Base-by-base conservation (phyloP, 2,329 filamentous ascomycete species). In the Didymella glomerata region DNA sequence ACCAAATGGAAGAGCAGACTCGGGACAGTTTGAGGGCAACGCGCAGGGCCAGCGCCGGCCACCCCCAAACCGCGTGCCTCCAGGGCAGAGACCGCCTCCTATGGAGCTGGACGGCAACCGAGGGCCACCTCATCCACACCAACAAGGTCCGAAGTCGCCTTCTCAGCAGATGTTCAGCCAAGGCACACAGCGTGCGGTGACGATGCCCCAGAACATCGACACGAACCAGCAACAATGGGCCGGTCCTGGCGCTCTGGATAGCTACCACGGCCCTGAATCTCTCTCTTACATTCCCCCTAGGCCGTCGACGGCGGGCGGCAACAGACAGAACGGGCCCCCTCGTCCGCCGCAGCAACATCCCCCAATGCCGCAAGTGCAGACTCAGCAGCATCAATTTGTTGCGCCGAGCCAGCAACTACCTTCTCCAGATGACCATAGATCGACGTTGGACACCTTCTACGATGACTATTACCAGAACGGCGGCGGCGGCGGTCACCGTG, bases 361-460 rank as follows among this genome's bases (percentile, higher is more conserved):
- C 44, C 69, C 71, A 14, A 66, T 75, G 63, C 72, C 73, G 13
- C 69, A 68, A 18, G 52, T 52, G 49, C 65, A 59, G 32, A 63
- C 64, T 8, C 48, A 58, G 22, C 64, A 69, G 47, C 65, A 62
- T 28, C 67, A 65, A 30, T 63, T 69, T 25, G 67, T 66, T 40
- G 51, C 64, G 22, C 59, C 63, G 9, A 51, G 61, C n/a, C 70
- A 73, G 36, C 60, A 65, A 16, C 49, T 61, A 41, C 68, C 65
- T n/a, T 53, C 60, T 7, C 67, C 71, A 28, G 63, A 70, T 34
- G 67, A 72, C 27, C 68, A 69, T 32, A 69, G 78, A 42, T 77
- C 81, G 25, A 80, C 81, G 44, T 64, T 85, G 41, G 82, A 83
- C 36, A 81, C 81, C 54, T 78, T 86, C 52, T 84, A 84, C 57